Conservation (phyloP, 108 stramenopile genomes). For the Nitzschia putrida region DNA sequence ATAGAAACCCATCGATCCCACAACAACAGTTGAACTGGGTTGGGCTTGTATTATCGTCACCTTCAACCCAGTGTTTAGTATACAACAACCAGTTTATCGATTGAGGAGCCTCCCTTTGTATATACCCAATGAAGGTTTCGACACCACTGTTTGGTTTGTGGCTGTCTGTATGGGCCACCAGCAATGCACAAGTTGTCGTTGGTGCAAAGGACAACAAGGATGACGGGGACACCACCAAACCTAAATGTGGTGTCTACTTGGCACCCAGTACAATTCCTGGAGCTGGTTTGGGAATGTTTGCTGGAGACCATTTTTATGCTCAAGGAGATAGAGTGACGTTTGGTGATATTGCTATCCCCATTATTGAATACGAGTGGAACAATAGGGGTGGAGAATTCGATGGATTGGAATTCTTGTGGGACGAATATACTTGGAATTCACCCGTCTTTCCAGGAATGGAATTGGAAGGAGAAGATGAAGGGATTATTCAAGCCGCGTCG, state of each 20-base stretch:
- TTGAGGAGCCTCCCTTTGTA: too few species aligned
- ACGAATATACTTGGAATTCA: conserved; percentile 37
- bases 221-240: neutral
- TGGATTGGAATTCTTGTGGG: conserved; percentile 28
- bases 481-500: conserved; percentile 20
- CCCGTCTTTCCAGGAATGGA: conserved; percentile 31
- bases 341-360: conserved; percentile 37
- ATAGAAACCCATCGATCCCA: too few species aligned
- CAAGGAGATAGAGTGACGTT: conserved; percentile 24
- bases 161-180: neutral
- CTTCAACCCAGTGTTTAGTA: too few species aligned
- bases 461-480: conserved; percentile 30
- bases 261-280: conserved; percentile 47
- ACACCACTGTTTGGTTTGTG: neutral
- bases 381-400: conserved; percentile 17
- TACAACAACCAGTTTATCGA: too few species aligned
- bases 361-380: conserved; percentile 41
- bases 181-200: neutral
- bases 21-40: too few species aligned
- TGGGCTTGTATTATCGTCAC: too few species aligned
- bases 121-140: too few species aligned
- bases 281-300: conserved; percentile 48
- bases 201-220: conserved; percentile 6
- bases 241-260: conserved; percentile 45
- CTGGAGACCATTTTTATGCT: conserved; percentile 14